Conservation (phyloP, 75 land plant genomes). For the Sequoiadendron giganteum region DNA sequence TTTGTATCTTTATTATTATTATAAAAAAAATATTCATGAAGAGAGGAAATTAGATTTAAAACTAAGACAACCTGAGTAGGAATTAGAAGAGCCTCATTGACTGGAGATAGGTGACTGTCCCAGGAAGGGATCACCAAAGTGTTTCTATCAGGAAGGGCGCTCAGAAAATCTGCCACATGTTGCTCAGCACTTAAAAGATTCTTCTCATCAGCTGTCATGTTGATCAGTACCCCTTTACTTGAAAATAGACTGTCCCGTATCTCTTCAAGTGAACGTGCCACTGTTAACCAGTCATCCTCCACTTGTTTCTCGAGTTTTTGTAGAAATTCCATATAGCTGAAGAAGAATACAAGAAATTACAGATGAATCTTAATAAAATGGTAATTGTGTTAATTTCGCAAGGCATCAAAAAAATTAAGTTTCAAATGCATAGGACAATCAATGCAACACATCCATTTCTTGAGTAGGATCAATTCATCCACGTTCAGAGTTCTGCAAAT, state of each 20-base stretch:
- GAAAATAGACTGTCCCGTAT: slow-evolving; percentile 76
- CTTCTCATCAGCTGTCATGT: slow-evolving; percentile 92
- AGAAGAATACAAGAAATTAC: background rate
- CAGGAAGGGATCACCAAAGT: slow-evolving; percentile 31
- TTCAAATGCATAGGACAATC: background rate
- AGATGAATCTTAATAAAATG: background rate
- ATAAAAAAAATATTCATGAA: background rate
- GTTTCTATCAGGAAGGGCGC: slow-evolving; percentile 61
- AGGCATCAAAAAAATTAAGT: background rate
- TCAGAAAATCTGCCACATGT: slow-evolving; percentile 64
- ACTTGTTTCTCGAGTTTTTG: slow-evolving; percentile 82
- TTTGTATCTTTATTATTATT: background rate
- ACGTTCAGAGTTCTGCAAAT: background rate
- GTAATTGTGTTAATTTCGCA: background rate
- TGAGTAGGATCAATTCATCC: background rate
- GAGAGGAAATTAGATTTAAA: background rate
- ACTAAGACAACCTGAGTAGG: slow-evolving; percentile 83
- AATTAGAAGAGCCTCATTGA: slow-evolving; percentile 88
- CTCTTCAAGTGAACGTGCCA: slow-evolving; percentile 78
- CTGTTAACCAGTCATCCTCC: slow-evolving; percentile 78
- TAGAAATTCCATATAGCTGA: slow-evolving; percentile 88
- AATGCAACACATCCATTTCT: background rate
- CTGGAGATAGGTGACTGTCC: slow-evolving; percentile 47
- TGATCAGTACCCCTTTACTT: slow-evolving; percentile 69
- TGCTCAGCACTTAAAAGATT: slow-evolving; percentile 55